Evolutionary conservation across 768 basidiomycete genomes (phyloP), one percentile per base, ranked within the genome.

Genomic region (Galerina sulciceps): DNA sequence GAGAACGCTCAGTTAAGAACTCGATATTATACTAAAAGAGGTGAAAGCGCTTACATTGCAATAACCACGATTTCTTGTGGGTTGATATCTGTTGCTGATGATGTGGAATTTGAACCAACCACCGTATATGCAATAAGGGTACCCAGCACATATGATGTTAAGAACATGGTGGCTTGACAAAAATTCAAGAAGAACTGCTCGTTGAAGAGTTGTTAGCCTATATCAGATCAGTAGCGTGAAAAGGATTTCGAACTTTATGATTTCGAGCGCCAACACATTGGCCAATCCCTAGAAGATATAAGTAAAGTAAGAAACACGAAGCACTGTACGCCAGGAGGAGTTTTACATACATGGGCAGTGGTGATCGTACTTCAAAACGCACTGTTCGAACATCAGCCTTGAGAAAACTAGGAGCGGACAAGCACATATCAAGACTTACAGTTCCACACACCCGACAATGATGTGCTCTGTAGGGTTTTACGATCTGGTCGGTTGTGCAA

Each of bases 251-350:
- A 57, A 90, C 92, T 74, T 94, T 94, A 64, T 96, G 91, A 69
- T 98, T 98, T 38, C 85, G 84, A 50, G 94, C 95, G 10, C 95
- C 95, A 17, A 97, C 93, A 63, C 95, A 98, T 67, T 94, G 92
- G 10, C 95, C 95, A 52, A 98, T 88, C 95, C 94, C 91, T 86
- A 65, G 46, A 52, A 58, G 23, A 71, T 17, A n/a, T 47, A 26
- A 57, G 40, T n/a, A 53, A 59, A 6, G 34, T 42, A 44, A 31
- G 36, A 38, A 41, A 43, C 47, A 10, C 11, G 20, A 34, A 20
- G 53, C 56, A 10, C 9, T 20, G 49, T 23, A 41, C 11, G 23
- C 51, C 55, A 46, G 13, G 41, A 8, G 11, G 53, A 23, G 38
- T n/a, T 42, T 22, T 3, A 76, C 87, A 62, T 70, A 91, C 91